Conservation (phyloP, 129 eudicot genomes). For the Silybum marianum region DNA sequence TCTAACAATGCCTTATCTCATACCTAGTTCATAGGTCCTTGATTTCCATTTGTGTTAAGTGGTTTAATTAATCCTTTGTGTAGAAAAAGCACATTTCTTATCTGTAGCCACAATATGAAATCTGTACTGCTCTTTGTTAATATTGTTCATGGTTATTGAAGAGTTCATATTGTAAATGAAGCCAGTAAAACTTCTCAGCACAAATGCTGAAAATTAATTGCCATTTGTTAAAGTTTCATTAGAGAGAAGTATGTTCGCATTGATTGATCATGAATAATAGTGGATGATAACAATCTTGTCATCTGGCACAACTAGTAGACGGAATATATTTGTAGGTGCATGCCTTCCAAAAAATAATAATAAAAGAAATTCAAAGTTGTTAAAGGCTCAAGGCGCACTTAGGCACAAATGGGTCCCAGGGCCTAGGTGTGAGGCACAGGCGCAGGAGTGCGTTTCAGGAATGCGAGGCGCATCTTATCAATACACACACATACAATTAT, state of each 20-base stretch:
- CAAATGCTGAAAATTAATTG: neutral
- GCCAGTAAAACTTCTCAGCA: neutral
- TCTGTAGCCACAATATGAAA: neutral
- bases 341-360: neutral
- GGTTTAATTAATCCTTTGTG: neutral
- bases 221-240: neutral
- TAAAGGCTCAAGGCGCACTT: no score
- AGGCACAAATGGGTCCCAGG: no score
- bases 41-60: neutral
- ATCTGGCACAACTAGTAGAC: neutral
- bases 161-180: neutral
- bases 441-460: no score
- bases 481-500: no score
- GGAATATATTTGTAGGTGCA: neutral
- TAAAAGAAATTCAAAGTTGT: no score
- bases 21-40: no score
- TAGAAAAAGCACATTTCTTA: neutral
- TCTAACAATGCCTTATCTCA: neutral
- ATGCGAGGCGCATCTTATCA: no score
- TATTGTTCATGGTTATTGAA: neutral
- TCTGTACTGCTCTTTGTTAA: constrained; percentile 1
- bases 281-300: neutral
- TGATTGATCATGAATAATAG: neutral
- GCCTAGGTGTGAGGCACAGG: no score
- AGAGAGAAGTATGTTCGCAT: neutral